A percentile compares a stretch with the other conserved stretches of the same genome.
phyloP scores from a whole-genome alignment of 1,284 basidiomycete genomes.

The Cutaneotrichosporon spelunceum region DNA sequence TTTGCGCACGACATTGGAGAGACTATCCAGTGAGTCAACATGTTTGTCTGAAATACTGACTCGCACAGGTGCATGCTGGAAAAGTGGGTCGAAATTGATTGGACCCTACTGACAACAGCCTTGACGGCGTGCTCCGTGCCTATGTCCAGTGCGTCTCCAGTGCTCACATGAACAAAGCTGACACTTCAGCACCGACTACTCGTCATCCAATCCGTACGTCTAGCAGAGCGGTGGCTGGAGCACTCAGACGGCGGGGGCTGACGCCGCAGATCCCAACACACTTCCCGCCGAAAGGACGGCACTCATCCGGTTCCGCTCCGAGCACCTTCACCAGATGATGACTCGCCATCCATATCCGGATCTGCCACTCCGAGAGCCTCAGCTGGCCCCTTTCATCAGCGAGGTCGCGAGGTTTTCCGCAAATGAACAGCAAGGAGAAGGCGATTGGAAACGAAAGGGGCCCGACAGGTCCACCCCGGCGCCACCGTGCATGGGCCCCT shows the following conservation, averaged over 20 bases:
- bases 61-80: conserved; percentile 39
- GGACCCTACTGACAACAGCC: conserved; percentile 27
- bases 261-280: conserved; percentile 15
- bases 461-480: background rate
- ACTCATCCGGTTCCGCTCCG: conserved; percentile 13
- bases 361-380: conserved; percentile 17
- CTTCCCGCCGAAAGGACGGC: conserved; percentile 11
- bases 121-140: conserved; percentile 52
- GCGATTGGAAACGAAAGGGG: background rate
- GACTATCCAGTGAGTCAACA: conserved; percentile 45
- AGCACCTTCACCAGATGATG: background rate
- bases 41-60: background rate
- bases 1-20: conserved; percentile 54
- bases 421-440: background rate
- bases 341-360: conserved; percentile 7
- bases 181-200: conserved; percentile 35
- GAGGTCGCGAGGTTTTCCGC: background rate
- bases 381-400: background rate
- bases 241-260: background rate
- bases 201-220: conserved; percentile 42
- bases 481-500: background rate
- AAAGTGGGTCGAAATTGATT: conserved; percentile 27
- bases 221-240: background rate
- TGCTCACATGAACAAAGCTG: conserved; percentile 1
- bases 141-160: conserved; percentile 48